Conservation (phyloP, 2,329 filamentous ascomycete genomes). For the Cytospora paraplurivora region DNA sequence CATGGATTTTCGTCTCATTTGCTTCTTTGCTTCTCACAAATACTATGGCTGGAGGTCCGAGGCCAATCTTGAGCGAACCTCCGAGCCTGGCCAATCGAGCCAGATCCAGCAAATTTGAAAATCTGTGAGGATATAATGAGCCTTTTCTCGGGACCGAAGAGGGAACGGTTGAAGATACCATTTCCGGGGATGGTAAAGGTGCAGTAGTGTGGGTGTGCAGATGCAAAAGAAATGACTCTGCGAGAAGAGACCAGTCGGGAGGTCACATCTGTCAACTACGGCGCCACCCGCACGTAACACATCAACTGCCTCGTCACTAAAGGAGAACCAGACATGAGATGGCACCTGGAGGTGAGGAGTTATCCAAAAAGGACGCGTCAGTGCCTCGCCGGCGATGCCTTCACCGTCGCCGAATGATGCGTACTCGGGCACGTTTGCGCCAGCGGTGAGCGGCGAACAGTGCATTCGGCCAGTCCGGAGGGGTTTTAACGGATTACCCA, state of each 20-base stretch:
- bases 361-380: not conserved
- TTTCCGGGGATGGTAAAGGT: not conserved
- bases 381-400: not conserved
- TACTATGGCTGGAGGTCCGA: not conserved
- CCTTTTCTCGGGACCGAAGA: conserved; percentile 19
- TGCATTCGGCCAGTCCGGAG: not conserved
- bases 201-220: not conserved
- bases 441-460: not conserved
- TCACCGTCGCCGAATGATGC: not conserved
- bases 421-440: not conserved
- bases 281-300: not conserved
- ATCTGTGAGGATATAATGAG: not conserved
- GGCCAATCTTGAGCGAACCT: not conserved
- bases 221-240: not conserved
- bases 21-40: not conserved
- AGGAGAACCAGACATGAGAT: not conserved
- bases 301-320: not conserved
- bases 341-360: not conserved
- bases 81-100: conserved; percentile 1
- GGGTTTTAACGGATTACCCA: not conserved
- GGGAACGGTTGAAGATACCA: not conserved
- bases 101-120: not conserved
- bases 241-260: not conserved
- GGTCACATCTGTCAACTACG: not conserved
- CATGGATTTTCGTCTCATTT: not conserved